Conservation (phyloP, 805 yeast species). For the Teunomyces funiuensis region DNA sequence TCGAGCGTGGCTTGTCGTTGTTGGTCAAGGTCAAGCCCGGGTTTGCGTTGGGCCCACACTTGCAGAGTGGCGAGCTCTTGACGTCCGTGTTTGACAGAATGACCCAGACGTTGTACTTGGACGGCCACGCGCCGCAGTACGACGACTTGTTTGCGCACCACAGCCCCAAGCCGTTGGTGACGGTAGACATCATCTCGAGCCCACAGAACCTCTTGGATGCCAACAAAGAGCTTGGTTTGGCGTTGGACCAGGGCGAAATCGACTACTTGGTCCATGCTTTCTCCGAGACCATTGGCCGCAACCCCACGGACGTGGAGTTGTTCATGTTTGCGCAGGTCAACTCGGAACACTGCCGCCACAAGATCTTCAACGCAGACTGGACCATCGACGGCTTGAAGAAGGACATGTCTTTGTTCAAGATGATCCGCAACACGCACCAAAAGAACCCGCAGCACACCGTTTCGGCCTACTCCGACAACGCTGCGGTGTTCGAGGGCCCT, state of each 20-base stretch:
- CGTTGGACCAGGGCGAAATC: constrained; percentile 93
- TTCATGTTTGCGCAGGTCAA: constrained; percentile 99
- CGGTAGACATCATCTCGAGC: constrained; percentile 60
- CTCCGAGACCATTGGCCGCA: constrained; percentile 69
- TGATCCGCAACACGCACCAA: constrained; percentile 93
- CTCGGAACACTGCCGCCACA: constrained; percentile 99
- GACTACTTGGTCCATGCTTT: constrained; percentile 84
- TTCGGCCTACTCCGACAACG: constrained; percentile 95
- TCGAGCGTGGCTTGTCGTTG: constrained; percentile 87
- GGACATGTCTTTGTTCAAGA: constrained; percentile 76
- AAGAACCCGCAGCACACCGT: constrained; percentile 78
- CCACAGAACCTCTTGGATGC: constrained; percentile 68
- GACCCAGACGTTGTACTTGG: constrained; percentile 73
- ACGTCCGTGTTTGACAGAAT: constrained; percentile 85
- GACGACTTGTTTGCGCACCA: constrained; percentile 77
- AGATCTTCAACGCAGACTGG: constrained; percentile 98
- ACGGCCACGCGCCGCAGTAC: constrained; percentile 60
- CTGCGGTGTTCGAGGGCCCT: constrained; percentile 90
- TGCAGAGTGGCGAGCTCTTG: constrained; percentile 53
- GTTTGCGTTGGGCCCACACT: constrained; percentile 59
- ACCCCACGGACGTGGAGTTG: constrained; percentile 96
- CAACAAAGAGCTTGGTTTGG: constrained; percentile 83
- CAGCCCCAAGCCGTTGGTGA: constrained; percentile 77
- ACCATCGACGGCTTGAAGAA: constrained; percentile 81
- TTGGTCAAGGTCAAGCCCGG: constrained; percentile 70